Evolutionary conservation across 768 basidiomycete genomes (phyloP), one percentile per base, ranked within the genome.

Genomic region (Kwoniella pini): DNA sequence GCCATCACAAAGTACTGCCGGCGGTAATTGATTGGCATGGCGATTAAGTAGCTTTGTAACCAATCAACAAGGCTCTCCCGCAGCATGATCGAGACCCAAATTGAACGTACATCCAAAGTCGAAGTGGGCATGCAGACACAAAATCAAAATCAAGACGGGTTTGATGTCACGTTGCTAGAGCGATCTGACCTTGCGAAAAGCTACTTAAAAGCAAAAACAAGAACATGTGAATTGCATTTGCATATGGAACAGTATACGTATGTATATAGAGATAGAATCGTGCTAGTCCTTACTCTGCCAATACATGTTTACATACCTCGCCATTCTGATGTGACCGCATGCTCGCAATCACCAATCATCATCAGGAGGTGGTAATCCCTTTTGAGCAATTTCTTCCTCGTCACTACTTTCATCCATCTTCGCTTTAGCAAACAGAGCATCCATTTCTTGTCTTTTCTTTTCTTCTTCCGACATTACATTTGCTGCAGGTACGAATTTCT

Each of bases 391-490:
- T 42, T 74, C 77, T 21, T 75, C 73, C 30, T 75, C 75, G 54
- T 75, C 73, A 40, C 64, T 68, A 36, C 67, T 74, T 17, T 70
- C 75, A 30, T 74, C 77, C 53, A 70, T 65, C 59, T 80, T 74
- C 12, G 78, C 79, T 31, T 72, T 74, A 54, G 67, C 56, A 53
- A 79, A 80, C 53, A 80, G 50, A 17, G 43, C 62, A 52, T 79
- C 77, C 73, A 81, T 74, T 53, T 77, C 75, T 49, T 60, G 31
- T 54, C 63, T 31, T 45, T 74, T 74, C 59, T 71, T 70, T 65
- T 79, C 74, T 39, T 75, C 70, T 42, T 78, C 77, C 0, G 79
- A 74, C 49, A 76, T 31, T 38, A 79, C 70, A 64, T 77, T 54
- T 11, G 43, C 49, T 4, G 59, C 66, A 3, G 69, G 61, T 12